phyloP scores from a whole-genome alignment of 768 basidiomycete species.

The Phanerochaete sordida region DNA sequence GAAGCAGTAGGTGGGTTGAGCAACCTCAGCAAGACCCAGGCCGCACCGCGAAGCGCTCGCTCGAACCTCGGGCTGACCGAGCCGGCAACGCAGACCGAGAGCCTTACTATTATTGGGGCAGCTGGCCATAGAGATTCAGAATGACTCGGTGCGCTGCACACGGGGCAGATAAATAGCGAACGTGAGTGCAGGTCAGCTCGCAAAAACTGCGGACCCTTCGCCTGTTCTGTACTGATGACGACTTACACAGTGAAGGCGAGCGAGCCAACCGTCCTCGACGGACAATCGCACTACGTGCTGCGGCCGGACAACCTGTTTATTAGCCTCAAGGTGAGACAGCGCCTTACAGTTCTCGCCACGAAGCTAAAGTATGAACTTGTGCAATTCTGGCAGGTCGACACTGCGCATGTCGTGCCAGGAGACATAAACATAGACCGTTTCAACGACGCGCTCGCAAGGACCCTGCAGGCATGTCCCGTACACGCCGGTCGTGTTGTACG shows the following conservation, averaged over 20 bases:
- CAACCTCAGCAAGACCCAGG: too few relatives aligned
- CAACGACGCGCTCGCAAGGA: constrained; percentile 9
- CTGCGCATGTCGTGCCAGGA: constrained; percentile 12
- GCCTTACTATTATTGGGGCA: too few relatives aligned
- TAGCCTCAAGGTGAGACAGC: constrained; percentile 6
- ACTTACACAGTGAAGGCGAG: not conserved
- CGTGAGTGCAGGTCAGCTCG: too few relatives aligned
- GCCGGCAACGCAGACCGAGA: too few relatives aligned
- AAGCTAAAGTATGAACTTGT: too few relatives aligned
- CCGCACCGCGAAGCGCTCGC: too few relatives aligned
- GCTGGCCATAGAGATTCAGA: too few relatives aligned
- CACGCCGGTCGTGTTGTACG: constrained; percentile 10
- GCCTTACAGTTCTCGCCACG: not conserved
- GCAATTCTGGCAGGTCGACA: constrained; percentile 11
- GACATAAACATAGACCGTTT: constrained; percentile 8
- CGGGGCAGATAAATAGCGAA: too few relatives aligned
- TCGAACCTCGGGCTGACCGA: too few relatives aligned
- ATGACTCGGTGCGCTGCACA: too few relatives aligned
- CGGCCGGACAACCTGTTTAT: not conserved
- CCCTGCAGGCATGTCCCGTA: constrained; percentile 12
- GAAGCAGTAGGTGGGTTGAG: too few relatives aligned
- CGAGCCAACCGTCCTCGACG: constrained; percentile 6
- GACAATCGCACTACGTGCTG: not conserved
- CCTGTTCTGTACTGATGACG: not conserved
- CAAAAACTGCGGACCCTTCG: too few relatives aligned